Base-by-base conservation (phyloP, 352 stramenopile species). In the Phytophthora gonapodyides region DNA sequence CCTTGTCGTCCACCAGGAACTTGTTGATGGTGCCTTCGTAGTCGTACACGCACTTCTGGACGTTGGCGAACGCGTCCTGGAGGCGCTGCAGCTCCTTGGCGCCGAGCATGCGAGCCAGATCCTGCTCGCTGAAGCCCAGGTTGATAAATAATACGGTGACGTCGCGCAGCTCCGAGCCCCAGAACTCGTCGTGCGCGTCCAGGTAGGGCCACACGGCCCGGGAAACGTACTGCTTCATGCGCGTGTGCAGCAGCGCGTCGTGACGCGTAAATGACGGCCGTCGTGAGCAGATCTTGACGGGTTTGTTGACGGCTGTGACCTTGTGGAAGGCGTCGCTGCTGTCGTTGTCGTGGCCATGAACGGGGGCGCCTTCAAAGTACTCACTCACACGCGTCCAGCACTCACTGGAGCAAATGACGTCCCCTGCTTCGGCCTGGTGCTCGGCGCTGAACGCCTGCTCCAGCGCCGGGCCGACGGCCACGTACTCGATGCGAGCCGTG, bases 21-120 rank as follows among this genome's bases (percentile, higher is more conserved):
- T 98, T 98, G 76, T 98, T 98, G 62, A 98, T 96, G 13, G 88
- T 97, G 58, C 94, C 94, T 85, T 98, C 94, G 61, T 98, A 98
- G 61, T 94, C 82, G 73, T 96, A 98, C 5, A 98, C 89, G 42
- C 87, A 89, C 56, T 86, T 80, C 64, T 98, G 93, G 8, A 97
- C 93, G 7, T 74, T 68, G 19, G 77, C 75, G 70, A 96, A 96
- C 9, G 87, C 87, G 17, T 88, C 75, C 31, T 96, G 86, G 7
- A 96, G 74, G 46, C 73, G 71, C 45, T 93, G 84, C 0, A 96
- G 58, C 1, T 85, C 84, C 8, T 73, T 75, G 16, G 81, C 72
- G 43, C 90, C 80, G 3, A 91, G 71, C 83, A 94, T 93, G 54
- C 78, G 76, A 15, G 80, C 73, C 24, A 96, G 50, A 55, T 96